Percentiles rank a stretch among this genome's conserved stretches.
Evolutionary conservation across 2,329 filamentous ascomycete genomes (phyloP).

Genomic region (Neoarthrinium moseri): DNA sequence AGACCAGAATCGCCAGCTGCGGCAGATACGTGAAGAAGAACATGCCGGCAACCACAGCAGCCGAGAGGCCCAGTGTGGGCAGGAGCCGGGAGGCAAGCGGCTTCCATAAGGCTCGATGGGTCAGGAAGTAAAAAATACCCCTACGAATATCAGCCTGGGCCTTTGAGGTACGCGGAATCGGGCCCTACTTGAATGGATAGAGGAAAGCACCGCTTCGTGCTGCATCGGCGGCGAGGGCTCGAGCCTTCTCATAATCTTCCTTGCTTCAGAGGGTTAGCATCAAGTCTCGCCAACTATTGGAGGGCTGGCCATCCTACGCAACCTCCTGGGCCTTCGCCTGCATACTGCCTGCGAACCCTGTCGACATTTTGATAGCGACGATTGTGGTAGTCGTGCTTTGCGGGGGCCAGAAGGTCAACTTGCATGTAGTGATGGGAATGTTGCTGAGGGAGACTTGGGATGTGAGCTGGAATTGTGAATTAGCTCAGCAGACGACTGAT

Average conservation of each 20-base stretch:
- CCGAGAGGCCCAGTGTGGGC: conserved; percentile 67
- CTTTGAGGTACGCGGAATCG: no score
- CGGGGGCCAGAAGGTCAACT: no score
- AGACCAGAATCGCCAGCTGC: conserved; percentile 76
- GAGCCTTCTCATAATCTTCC: conserved; percentile 71
- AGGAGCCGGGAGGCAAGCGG: conserved; percentile 54
- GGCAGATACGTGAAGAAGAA: conserved; percentile 86
- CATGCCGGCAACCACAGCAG: conserved; percentile 74
- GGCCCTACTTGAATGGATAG: conserved; percentile 70
- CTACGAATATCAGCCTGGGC: no score
- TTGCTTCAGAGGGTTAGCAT: conserved; percentile 38
- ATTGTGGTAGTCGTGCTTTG: no score
- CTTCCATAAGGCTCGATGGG: conserved; percentile 56
- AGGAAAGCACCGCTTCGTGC: conserved; percentile 76
- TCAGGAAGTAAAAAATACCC: conserved; percentile 60
- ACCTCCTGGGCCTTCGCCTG: conserved; percentile 49
- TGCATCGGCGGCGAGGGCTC: conserved; percentile 63
- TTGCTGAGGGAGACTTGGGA: no score
- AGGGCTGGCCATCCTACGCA: conserved; percentile 37
- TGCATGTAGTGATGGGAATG: no score
- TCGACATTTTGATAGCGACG: conserved; percentile 1
- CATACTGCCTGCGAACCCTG: conserved; percentile 24
- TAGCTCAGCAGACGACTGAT: no score
- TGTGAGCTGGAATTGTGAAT: no score
- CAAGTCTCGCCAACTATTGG: not conserved